Base-by-base conservation (phyloP, 805 yeast genomes). In the Candida silvatica region DNA sequence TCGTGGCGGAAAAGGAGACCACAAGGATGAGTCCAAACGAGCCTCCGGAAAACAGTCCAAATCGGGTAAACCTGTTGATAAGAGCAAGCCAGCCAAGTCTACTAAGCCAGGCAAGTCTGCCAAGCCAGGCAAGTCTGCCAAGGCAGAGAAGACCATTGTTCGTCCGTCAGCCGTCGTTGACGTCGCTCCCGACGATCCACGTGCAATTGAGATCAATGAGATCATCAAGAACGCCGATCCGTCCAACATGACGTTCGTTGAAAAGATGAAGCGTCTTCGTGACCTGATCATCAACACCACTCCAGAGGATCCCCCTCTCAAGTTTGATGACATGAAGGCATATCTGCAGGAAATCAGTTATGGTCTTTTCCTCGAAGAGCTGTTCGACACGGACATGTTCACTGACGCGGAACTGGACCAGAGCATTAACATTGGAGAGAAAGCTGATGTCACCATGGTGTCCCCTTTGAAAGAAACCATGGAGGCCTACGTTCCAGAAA, bases 311-410 rank as follows among this genome's bases (percentile, higher is more conserved):
- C 36, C 46, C 2, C 42, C 45, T 25, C 27, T 50, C 14, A 46
- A 37, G 9, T 78, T 71, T 45, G 70, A 69, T 8, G 59, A 69
- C 20, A 48, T 78, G 44, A 56, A 62, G 7, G 64, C 66, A 15
- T 80, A 80, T 47, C 71, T 69, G 48, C 58, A 67, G 41, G 77
- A 74, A 42, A 70, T 77, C 61, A 68, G 80, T 36, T 70, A 69
- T 52, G 77, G 77, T 35, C 51, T 80, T 37, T 77, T 74, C 39
- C 59, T 77, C 28, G 88, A 80, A 49, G 83, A 80, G 45, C 66
- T 70, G 35, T 56, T 64, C 18, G 70, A 66, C 19, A 60, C 63
- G 14, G 62, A 65, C 6, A 66, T 72, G 33, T 54, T 67, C 26
- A 59, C 66, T 0, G 69, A 71, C 35, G 66, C 75, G 43, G 55